Conservation (phyloP, 768 basidiomycete species). For the Hericium coralloides region DNA sequence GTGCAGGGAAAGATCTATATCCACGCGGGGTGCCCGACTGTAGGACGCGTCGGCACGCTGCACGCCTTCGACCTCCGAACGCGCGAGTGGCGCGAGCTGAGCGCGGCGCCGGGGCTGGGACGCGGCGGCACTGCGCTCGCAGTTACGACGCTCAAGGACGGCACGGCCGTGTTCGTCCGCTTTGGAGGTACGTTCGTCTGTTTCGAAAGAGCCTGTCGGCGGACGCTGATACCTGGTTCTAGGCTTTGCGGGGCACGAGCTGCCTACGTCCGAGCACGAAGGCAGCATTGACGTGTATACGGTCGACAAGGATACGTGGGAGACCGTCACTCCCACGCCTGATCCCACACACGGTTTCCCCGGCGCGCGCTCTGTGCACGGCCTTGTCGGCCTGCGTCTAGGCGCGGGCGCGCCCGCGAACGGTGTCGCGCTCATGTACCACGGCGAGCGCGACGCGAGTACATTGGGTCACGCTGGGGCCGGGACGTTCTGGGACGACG, state of each 20-base stretch:
- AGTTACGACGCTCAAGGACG: constrained; percentile 10
- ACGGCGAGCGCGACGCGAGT: constrained; percentile 29
- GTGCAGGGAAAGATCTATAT: constrained; percentile 26
- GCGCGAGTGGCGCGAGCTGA: constrained; percentile 23
- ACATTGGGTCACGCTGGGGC: constrained; percentile 30
- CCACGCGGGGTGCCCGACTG: constrained; percentile 32
- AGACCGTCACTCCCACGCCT: constrained; percentile 12
- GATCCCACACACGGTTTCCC: constrained; percentile 24
- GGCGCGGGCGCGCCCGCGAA: constrained; percentile 6
- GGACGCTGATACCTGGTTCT: not conserved
- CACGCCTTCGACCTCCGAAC: constrained; percentile 25
- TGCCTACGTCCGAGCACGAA: constrained; percentile 16
- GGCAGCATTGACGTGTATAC: constrained; percentile 26
- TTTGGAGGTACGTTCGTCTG: constrained; percentile 26
- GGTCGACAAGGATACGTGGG: constrained; percentile 15
- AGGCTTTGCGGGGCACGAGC: constrained; percentile 30
- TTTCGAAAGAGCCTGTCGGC: too few species aligned
- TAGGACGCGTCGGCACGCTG: constrained; percentile 27
- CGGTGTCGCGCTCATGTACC: constrained; percentile 24
- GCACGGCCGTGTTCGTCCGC: constrained; percentile 24
- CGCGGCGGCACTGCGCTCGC: constrained; percentile 34
- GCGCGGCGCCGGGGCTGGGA: constrained; percentile 29
- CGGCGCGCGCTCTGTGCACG: constrained; percentile 27
- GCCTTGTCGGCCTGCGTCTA: constrained; percentile 20
- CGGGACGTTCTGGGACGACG: constrained; percentile 31